Evolutionary conservation across 192 early-diverging fungal species (phyloP).

Genomic region (Gaertneriomyces semiglobifer): DNA sequence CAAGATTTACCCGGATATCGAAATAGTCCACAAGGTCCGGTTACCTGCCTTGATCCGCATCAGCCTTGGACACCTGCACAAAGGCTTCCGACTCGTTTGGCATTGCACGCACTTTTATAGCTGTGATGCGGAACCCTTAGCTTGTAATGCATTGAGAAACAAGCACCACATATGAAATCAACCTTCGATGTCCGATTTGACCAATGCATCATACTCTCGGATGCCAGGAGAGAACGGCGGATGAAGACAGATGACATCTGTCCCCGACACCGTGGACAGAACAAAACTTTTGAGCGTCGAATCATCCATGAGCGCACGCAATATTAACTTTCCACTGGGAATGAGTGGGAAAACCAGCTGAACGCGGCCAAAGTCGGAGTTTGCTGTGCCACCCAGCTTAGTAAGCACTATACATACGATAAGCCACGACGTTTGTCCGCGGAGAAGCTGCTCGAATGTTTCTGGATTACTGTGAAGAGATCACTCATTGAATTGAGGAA

Average conservation of each 20-base stretch:
- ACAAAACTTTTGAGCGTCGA: constrained; percentile 36
- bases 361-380: too few species aligned
- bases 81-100: constrained; percentile 46
- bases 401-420: too few species aligned
- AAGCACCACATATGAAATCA: not conserved
- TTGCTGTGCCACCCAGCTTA: too few species aligned
- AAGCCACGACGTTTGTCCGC: too few species aligned
- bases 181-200: constrained; percentile 31
- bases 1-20: not conserved
- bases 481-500: too few species aligned
- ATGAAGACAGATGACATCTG: constrained; percentile 8
- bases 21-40: not conserved
- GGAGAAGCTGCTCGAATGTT: too few species aligned
- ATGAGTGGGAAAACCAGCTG: too few species aligned
- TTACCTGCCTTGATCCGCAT: constrained; percentile 29
- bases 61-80: constrained; percentile 38
- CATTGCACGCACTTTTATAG: constrained; percentile 29
- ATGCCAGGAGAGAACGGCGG: constrained; percentile 31
- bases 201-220: constrained; percentile 28
- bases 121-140: not conserved
- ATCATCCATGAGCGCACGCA: constrained; percentile 42
- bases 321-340: too few species aligned
- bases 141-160: not conserved
- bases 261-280: constrained; percentile 20
- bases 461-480: too few species aligned